Percentiles rank a stretch among this genome's conserved stretches.
These are phyloP conservation scores for Coleophoma crateriformis DNA, from an alignment of 2,329 filamentous ascomycete genomes.

Conservation along the genomic window DNA sequence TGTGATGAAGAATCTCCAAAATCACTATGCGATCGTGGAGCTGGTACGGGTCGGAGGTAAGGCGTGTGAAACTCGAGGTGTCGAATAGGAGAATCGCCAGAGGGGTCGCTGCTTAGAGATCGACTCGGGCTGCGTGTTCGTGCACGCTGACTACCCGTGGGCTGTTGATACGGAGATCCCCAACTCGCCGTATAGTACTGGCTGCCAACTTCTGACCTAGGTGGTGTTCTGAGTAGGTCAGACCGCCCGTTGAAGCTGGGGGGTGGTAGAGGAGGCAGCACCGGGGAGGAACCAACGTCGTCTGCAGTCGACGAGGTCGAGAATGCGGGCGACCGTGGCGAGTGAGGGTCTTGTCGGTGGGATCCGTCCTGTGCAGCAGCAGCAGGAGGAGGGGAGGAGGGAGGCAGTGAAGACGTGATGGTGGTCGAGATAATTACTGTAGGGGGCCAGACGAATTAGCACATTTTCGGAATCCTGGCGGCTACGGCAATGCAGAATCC, in stretches of 20 bases:
- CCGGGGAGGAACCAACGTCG: slow-evolving; percentile 50
- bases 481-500: not conserved
- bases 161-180: slow-evolving; percentile 82
- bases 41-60: slow-evolving; percentile 52
- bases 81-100: slow-evolving; percentile 55
- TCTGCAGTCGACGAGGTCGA: slow-evolving; percentile 58
- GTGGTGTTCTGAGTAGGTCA: slow-evolving; percentile 47
- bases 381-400: slow-evolving; percentile 48
- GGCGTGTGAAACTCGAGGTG: slow-evolving; percentile 57
- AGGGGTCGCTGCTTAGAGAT: slow-evolving; percentile 53
- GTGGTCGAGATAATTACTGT: slow-evolving; percentile 18
- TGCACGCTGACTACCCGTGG: slow-evolving; percentile 40
- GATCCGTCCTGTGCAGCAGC: slow-evolving; percentile 54
- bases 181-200: slow-evolving; percentile 70
- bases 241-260: slow-evolving; percentile 53
- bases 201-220: slow-evolving; percentile 26
- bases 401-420: slow-evolving; percentile 28
- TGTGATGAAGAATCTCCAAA: slow-evolving; percentile 29
- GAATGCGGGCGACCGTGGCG: slow-evolving; percentile 50
- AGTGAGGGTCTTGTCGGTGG: slow-evolving; percentile 5
- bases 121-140: slow-evolving; percentile 31
- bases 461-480: not conserved
- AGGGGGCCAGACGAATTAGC: slow-evolving; percentile 10
- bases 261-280: slow-evolving; percentile 51
- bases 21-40: slow-evolving; percentile 10